Evolutionary conservation across 2,329 filamentous ascomycete species (phyloP).

Genomic region (Aphanoascus verrucosus): DNA sequence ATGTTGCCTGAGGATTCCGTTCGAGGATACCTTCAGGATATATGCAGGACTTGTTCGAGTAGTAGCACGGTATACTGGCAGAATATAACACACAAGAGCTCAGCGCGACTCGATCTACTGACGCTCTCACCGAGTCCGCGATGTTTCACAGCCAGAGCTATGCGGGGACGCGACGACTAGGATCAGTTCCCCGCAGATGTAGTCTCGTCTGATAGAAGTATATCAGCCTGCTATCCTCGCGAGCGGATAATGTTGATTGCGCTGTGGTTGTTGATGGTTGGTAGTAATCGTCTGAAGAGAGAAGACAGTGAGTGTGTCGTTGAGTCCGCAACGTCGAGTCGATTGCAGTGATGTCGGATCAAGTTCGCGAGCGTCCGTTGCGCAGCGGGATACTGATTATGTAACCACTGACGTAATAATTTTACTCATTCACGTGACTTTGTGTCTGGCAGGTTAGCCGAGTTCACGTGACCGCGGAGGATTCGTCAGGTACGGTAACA

Average conservation of each 20-base stretch:
- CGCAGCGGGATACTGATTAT: too few relatives aligned
- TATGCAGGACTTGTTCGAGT: neutral
- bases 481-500: neutral
- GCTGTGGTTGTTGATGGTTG: too few relatives aligned
- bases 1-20: constrained; percentile 9
- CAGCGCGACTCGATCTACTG: neutral
- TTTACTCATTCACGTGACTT: neutral
- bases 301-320: too few relatives aligned
- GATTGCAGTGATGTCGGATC: too few relatives aligned
- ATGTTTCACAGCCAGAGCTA: neutral
- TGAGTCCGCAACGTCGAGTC: too few relatives aligned
- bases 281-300: too few relatives aligned
- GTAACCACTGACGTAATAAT: too few relatives aligned
- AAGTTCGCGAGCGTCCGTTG: too few relatives aligned
- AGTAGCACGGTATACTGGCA: neutral
- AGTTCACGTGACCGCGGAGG: neutral
- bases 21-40: neutral
- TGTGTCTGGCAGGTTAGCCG: neutral
- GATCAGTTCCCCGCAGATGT: neutral
- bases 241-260: too few relatives aligned
- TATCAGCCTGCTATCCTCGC: neutral
- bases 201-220: neutral
- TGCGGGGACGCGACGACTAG: neutral
- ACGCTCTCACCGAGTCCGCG: neutral
- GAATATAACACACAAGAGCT: neutral